phyloP scores from a whole-genome alignment of 2,329 filamentous ascomycete species.

The Thelonectria blattea region DNA sequence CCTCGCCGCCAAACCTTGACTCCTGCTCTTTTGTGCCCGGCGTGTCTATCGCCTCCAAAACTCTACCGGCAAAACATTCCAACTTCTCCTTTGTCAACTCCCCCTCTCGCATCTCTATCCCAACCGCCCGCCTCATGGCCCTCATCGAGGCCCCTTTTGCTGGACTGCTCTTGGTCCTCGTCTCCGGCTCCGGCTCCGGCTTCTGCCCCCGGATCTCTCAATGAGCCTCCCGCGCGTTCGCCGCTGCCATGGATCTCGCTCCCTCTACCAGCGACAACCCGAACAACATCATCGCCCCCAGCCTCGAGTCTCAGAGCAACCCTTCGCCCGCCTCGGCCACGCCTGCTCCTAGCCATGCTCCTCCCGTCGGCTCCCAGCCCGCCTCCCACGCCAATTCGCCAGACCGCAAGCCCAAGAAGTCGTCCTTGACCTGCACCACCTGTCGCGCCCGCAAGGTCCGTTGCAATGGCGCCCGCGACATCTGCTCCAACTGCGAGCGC shows the following conservation, averaged over 20 bases:
- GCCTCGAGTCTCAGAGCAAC: constrained; percentile 35
- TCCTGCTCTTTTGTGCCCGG: constrained; percentile 15
- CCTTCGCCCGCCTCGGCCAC: constrained; percentile 19
- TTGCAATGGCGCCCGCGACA: constrained; percentile 59
- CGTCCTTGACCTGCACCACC: constrained; percentile 58
- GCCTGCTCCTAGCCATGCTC: constrained; percentile 15
- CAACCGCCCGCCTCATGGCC: constrained; percentile 18
- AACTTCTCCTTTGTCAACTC: neutral
- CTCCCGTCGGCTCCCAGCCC: constrained; percentile 30
- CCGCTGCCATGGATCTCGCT: constrained; percentile 40
- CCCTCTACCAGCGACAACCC: constrained; percentile 36
- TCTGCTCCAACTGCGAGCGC: constrained; percentile 65
- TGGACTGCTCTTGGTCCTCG: constrained; percentile 26
- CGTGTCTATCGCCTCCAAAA: constrained; percentile 24
- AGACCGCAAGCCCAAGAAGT: constrained; percentile 48
- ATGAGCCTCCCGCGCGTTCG: constrained; percentile 30
- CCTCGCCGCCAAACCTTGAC: constrained; percentile 23
- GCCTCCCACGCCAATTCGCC: constrained; percentile 38
- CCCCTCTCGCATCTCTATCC: neutral
- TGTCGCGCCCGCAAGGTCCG: constrained; percentile 64
- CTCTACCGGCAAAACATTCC: constrained; percentile 10
- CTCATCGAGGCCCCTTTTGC: constrained; percentile 27
- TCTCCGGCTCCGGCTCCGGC: constrained; percentile 28
- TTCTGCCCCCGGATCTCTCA: constrained; percentile 30
- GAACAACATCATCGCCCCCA: constrained; percentile 35